Conservation (phyloP, 305 asterid species). For the Fraxinus platypoda region DNA sequence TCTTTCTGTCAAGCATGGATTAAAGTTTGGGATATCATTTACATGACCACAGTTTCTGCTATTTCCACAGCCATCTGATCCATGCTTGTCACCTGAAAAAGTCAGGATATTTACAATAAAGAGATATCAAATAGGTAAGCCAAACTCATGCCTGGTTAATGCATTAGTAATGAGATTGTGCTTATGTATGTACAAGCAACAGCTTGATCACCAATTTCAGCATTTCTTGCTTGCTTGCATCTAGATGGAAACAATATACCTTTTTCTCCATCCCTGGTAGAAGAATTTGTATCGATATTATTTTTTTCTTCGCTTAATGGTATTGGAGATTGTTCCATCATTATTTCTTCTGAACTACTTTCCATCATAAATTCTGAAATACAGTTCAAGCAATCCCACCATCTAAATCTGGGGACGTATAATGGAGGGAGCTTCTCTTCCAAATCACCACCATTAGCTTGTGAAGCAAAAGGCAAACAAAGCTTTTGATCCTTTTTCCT, state of each 20-base stretch:
- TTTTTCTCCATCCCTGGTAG: not conserved
- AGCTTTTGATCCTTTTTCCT: slow-evolving; percentile 20
- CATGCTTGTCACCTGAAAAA: not conserved
- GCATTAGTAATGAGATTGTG: not conserved
- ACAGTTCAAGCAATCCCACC: slow-evolving; percentile 28
- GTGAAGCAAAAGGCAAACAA: slow-evolving; percentile 23
- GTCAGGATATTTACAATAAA: not conserved
- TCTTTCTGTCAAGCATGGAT: not conserved
- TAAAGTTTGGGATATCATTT: not conserved
- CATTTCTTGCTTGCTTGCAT: not conserved
- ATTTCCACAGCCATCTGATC: not conserved
- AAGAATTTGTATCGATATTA: not conserved
- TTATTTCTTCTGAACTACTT: slow-evolving; percentile 14
- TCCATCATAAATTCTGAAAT: not conserved
- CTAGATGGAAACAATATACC: not conserved
- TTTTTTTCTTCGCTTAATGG: slow-evolving; percentile 5
- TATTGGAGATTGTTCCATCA: not conserved
- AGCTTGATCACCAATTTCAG: not conserved
- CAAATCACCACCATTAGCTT: not conserved
- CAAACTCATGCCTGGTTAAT: not conserved
- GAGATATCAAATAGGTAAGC: not conserved
- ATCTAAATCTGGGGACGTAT: slow-evolving; percentile 18
- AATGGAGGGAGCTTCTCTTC: slow-evolving; percentile 31
- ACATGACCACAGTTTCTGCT: not conserved
- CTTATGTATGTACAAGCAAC: not conserved